Conservation (phyloP, 2,329 filamentous ascomycete species). For the Dactylellina leptospora region DNA sequence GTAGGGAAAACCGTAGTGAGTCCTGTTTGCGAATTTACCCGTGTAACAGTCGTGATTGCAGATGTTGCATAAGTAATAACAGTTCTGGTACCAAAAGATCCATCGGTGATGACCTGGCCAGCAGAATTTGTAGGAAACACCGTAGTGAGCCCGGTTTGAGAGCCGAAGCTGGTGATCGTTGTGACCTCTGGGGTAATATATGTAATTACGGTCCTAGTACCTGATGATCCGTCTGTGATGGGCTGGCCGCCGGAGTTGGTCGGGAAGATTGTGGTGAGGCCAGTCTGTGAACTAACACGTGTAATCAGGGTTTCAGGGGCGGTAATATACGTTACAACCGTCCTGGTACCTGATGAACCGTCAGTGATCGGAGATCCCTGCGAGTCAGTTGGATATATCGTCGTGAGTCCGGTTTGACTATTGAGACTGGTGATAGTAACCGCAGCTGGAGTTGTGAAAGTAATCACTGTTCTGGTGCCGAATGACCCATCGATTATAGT, state of each 20-base stretch:
- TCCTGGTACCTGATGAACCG: background rate
- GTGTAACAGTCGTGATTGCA: background rate
- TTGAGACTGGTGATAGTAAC: background rate
- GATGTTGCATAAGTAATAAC: background rate
- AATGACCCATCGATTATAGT: slow-evolving; percentile 1
- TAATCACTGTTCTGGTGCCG: slow-evolving; percentile 1
- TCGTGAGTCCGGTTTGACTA: background rate
- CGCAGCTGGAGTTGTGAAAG: background rate
- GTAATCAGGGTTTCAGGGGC: too few species aligned
- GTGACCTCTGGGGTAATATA: background rate
- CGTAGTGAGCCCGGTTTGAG: background rate
- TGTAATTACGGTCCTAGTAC: background rate
- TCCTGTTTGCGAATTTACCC: background rate
- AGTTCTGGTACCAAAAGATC: background rate
- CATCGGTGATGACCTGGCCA: slow-evolving; percentile 2
- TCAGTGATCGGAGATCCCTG: background rate
- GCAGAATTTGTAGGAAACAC: background rate
- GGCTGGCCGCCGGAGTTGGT: background rate
- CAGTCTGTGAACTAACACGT: too few species aligned
- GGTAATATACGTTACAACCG: too few species aligned
- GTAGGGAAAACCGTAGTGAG: slow-evolving; percentile 3
- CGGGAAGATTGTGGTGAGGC: background rate
- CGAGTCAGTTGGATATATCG: background rate
- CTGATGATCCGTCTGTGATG: too few species aligned
- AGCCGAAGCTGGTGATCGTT: background rate